Base-by-base conservation (phyloP, 108 stramenopile species). In the Schizochytrium sp. region DNA sequence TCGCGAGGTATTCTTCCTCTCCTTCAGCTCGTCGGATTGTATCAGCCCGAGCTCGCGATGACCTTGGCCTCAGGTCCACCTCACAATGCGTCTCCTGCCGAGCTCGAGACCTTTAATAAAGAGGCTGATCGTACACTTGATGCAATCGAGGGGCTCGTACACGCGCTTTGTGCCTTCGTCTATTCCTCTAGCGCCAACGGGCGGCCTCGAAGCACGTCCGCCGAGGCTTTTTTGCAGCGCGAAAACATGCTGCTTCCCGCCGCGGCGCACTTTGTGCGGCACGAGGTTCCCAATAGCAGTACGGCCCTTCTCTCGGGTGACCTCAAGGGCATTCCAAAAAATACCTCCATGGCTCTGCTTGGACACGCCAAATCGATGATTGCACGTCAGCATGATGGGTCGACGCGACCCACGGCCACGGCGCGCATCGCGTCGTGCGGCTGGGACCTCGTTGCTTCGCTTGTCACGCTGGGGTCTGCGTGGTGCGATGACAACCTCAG, bases 351-450 rank as follows among this genome's bases (percentile, higher is more conserved):
- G 76, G 76, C 76, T 55, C 51, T 83, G 6, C 76, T 83, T 10
- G 76, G 76, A 43, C 51, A 83, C 76, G 45, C 76, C n/a, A 83
- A 83, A 45, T 83, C 76, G 12, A 83, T 83, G 76, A 83, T 83
- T 83, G 45, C 76, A 53, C 76, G 76, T 16, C 76, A 83, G 28
- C 76, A 83, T 23, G 76, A 83, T 53, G 76, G 76, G 43, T n/a
- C 76, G 12, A 83, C 51, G 48, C 48, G 45, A n/a, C 76, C 76
- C 19, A 16, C n/a, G n/a, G 76, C 76, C 45, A 83, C 76, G 2
- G 76, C 76, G 8, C 76, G 51, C 45, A 53, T 83, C 51, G 76
- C 76, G 1, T 83, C 76, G 10, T 12, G 48, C 12, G 76, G 76
- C 12, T 83, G 76, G 76, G 51, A 12, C 51, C 76, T 83, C 28